Evolutionary conservation across 495 filamentous ascomycete species (phyloP), one percentile per base, ranked within the genome.

Genomic region (Aspergillus incahuasiensis): DNA sequence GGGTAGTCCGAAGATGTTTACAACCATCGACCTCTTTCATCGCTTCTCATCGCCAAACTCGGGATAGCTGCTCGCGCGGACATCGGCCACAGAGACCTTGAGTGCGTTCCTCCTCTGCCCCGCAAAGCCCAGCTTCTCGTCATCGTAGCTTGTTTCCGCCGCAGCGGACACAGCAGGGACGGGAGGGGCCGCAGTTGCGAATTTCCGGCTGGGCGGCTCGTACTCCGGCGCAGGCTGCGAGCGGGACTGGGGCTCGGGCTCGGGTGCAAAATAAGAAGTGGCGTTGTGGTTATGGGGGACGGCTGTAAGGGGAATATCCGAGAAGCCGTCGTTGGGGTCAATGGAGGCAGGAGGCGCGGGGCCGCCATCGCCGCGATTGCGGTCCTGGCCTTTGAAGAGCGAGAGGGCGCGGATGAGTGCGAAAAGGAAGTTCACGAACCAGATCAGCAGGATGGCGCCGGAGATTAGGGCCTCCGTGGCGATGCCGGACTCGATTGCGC

Each of bases 391-490:
- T 61, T 68, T 71, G 61, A 69, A 76, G 9, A 80, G 63, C 40
- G 80, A 72, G 50, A 86, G 60, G 8, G 87, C 85, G 47, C 89
- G 83, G 48, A 81, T 63, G 49, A 92, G 59, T 47, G 89, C 94
- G 48, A 88, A 79, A 21, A 96, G 76, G 2, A 87, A 76, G 46
- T 95, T 77, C 45, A 95, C 55, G 42, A 96, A 58, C 82, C 90
- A 98, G 3, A 91, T 66, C 0, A 84, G 68, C 1, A 96, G 68
- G 22, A 98, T 68, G 43, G 70, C 80, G 0, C 79, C 73, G 6
- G 91, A 85, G 60, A 97, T 90, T 52, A 92, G 79, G 1, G 88
- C 84, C 68, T 96, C 89, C 25, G 81, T 80, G 35, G 79, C 74
- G 52, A 97, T 85, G 53, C 77, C 80, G 28, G 78, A 72, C 52